A percentile compares a stretch with the other conserved stretches of the same genome.
Evolutionary conservation across 345 rosid genomes (phyloP).

Genomic region (Melaleuca alternifolia): DNA sequence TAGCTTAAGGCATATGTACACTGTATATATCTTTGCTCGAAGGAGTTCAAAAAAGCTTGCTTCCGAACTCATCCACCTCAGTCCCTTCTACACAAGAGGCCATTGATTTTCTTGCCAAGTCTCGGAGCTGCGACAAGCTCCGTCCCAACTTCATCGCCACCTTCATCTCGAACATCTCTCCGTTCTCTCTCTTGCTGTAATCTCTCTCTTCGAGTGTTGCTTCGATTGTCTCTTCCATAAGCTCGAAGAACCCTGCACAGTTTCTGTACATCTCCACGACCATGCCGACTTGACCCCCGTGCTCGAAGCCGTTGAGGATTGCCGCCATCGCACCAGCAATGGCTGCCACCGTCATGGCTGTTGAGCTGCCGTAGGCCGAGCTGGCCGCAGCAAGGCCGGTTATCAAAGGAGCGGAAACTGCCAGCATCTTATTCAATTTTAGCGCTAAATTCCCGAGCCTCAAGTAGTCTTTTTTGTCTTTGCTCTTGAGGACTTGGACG

Average conservation of each 20-base stretch:
- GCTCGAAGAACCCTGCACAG: conserved; percentile 27
- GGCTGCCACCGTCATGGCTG: conserved; percentile 9
- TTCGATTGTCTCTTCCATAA: conserved; percentile 19
- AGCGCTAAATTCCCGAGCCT: conserved; percentile 26
- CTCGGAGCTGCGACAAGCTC: conserved; percentile 34
- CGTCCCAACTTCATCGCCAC: conserved; percentile 36
- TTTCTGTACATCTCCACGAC: conserved; percentile 52
- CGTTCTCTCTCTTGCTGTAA: conserved; percentile 21
- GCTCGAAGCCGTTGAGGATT: conserved; percentile 22
- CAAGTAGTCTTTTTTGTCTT: conserved; percentile 28
- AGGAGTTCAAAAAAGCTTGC: conserved; percentile 23
- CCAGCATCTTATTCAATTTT: conserved; percentile 33
- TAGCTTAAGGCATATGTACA: neutral
- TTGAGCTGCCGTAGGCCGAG: conserved; percentile 6
- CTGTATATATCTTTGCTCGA: neutral
- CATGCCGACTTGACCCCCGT: conserved; percentile 44
- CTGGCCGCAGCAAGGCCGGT: conserved; percentile 22
- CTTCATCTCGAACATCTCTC: conserved; percentile 24
- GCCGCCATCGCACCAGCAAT: conserved; percentile 25
- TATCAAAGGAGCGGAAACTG: conserved; percentile 32
- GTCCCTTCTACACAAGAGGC: neutral
- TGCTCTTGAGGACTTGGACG: conserved; percentile 12
- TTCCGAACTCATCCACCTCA: conserved; percentile 24
- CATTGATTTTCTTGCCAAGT: conserved; percentile 17
- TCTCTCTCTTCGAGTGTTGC: conserved; percentile 9